These are phyloP conservation scores for Coniosporium apollinis DNA, from an alignment of 495 filamentous ascomycete genomes.

Conservation along the genomic window DNA sequence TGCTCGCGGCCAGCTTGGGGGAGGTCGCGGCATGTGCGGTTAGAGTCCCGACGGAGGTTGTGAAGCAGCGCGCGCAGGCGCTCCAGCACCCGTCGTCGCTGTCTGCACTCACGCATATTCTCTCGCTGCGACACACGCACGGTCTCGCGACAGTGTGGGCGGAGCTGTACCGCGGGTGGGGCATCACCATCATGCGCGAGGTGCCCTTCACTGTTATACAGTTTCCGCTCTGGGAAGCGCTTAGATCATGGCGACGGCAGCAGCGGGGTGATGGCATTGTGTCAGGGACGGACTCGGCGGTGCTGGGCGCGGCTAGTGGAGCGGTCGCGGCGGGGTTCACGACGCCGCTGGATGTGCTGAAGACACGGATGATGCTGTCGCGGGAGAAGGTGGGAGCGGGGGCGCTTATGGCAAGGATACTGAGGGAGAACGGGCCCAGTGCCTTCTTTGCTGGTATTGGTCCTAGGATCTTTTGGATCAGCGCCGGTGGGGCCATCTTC, in stretches of 20 bases:
- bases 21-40: slow-evolving; percentile 89
- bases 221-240: slow-evolving; percentile 89
- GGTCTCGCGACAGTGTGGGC: slow-evolving; percentile 43
- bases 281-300: slow-evolving; percentile 58
- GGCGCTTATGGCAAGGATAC: slow-evolving; percentile 45
- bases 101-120: slow-evolving; percentile 50
- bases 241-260: slow-evolving; percentile 42
- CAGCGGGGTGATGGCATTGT: slow-evolving; percentile 26
- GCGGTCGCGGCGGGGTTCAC: slow-evolving; percentile 77
- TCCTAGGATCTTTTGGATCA: slow-evolving; percentile 86
- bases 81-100: slow-evolving; percentile 46
- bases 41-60: slow-evolving; percentile 85
- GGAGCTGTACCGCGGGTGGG: slow-evolving; percentile 81
- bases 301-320: slow-evolving; percentile 73
- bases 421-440: slow-evolving; percentile 49
- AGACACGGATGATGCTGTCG: slow-evolving; percentile 90
- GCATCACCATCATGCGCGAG: slow-evolving; percentile 83
- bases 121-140: slow-evolving; percentile 31
- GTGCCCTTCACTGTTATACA: slow-evolving; percentile 95
- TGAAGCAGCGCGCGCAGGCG: slow-evolving; percentile 93
- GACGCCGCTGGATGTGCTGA: slow-evolving; percentile 89
- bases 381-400: slow-evolving; percentile 36
- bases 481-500: slow-evolving; percentile 83
- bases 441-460: slow-evolving; percentile 83
- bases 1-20: slow-evolving; percentile 72